Conservation (phyloP, 495 filamentous ascomycete genomes). For the Polyplosphaeria fusca region DNA sequence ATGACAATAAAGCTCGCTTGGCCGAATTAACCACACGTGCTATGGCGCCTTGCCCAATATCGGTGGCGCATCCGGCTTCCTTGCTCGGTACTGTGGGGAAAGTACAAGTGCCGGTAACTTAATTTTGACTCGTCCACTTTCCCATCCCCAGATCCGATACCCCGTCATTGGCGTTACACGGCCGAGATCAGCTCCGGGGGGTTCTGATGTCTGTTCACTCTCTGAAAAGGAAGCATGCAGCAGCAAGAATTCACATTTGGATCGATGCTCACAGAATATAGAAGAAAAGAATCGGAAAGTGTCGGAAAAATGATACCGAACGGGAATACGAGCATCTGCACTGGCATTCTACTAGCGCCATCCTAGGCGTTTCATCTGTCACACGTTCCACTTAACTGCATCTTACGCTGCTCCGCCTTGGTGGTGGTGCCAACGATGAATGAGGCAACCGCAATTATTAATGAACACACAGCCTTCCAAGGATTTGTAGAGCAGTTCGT, state of each 20-base stretch:
- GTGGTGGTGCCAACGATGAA: no score
- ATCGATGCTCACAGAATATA: no score
- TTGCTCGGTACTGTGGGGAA: constrained; percentile 5
- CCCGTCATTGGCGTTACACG: not conserved
- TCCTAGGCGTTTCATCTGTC: not conserved
- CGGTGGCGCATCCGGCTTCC: not conserved
- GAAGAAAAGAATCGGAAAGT: no score
- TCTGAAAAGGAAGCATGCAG: no score
- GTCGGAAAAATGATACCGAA: no score
- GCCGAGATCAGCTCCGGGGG: not conserved
- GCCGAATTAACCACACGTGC: constrained; percentile 2
- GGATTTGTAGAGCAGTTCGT: not conserved
- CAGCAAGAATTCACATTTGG: no score
- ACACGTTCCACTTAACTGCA: not conserved
- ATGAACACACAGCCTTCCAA: not conserved
- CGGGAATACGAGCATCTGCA: no score
- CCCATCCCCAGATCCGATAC: not conserved
- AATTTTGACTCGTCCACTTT: not conserved
- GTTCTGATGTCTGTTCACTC: not conserved
- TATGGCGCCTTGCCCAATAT: not conserved
- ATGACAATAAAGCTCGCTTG: not conserved
- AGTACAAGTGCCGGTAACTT: not conserved
- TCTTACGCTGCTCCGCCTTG: no score
- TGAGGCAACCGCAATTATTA: not conserved
- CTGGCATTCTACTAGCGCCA: not conserved